These are phyloP conservation scores for Curvularia sp. DNA, from an alignment of 2,329 filamentous ascomycete genomes.

Conservation along the genomic window DNA sequence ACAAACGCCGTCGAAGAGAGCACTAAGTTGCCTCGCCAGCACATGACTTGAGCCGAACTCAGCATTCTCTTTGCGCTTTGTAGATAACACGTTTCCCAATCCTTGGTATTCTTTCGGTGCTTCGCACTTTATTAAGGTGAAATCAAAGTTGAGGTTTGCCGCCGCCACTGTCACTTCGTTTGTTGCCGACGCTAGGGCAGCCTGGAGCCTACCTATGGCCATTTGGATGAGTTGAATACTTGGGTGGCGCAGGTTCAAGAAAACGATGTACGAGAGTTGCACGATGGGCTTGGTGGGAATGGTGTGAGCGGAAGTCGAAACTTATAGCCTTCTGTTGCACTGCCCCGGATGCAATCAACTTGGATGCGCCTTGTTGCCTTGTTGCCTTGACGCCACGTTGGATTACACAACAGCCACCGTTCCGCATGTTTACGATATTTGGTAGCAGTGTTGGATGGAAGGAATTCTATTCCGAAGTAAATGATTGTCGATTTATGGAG, in stretches of 20 bases:
- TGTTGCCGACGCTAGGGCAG: conserved; percentile 4
- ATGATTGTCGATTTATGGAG: too few species aligned
- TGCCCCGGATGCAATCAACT: not conserved
- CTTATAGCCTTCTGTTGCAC: not conserved
- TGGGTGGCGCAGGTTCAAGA: not conserved
- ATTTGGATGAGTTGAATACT: not conserved
- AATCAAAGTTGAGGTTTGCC: conserved; percentile 54
- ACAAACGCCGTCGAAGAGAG: conserved; percentile 49
- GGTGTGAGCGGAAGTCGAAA: not conserved
- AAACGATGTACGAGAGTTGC: not conserved
- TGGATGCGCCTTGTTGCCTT: not conserved
- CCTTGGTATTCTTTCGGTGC: conserved; percentile 50
- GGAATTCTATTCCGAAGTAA: not conserved
- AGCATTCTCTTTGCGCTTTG: conserved; percentile 42
- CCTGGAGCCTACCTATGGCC: conserved; percentile 2
- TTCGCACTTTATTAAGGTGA: conserved; percentile 53
- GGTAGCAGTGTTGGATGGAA: not conserved
- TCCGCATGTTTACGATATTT: not conserved
- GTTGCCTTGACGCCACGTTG: not conserved
- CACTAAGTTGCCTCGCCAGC: conserved; percentile 52
- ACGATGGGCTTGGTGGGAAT: too few species aligned
- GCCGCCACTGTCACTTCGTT: conserved; percentile 24
- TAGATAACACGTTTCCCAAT: conserved; percentile 44
- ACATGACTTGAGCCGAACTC: conserved; percentile 51
- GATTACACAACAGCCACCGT: not conserved